A percentile compares a stretch with the other conserved stretches of the same genome.
Conservation (phyloP, 106 monocot species). For the Acanthochlamys bracteata region DNA sequence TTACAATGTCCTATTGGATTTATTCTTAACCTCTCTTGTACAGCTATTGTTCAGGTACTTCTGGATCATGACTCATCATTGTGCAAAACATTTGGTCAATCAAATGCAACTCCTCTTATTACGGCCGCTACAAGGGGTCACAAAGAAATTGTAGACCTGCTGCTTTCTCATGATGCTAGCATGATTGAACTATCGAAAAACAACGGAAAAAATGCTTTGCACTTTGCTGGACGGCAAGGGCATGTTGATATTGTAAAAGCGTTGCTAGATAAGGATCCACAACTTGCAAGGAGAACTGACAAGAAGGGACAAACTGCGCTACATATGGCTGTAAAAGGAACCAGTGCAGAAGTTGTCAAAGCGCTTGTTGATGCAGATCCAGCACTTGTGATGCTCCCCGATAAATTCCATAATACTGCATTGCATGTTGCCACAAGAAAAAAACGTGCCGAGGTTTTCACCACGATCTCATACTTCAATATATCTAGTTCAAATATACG, state of each 20-base stretch:
- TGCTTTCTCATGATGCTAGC: slow-evolving; percentile 23
- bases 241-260: slow-evolving; percentile 42
- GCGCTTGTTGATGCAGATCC: slow-evolving; percentile 41
- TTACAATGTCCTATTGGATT: neutral
- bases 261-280: slow-evolving; percentile 30
- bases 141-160: slow-evolving; percentile 25
- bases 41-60: slow-evolving; percentile 46
- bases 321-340: slow-evolving; percentile 52
- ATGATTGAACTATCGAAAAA: slow-evolving; percentile 27
- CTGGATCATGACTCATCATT: slow-evolving; percentile 36
- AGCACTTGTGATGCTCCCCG: slow-evolving; percentile 49
- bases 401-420: slow-evolving; percentile 31
- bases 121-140: slow-evolving; percentile 39
- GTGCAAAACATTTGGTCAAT: slow-evolving; percentile 37
- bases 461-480: no score
- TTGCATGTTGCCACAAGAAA: slow-evolving; percentile 47
- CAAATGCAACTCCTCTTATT: slow-evolving; percentile 44
- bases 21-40: slow-evolving; percentile 9
- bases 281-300: slow-evolving; percentile 43
- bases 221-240: slow-evolving; percentile 39
- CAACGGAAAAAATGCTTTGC: slow-evolving; percentile 47
- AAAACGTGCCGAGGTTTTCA: slow-evolving; percentile 48
- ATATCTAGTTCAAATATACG: no score
- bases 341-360: slow-evolving; percentile 28
- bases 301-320: slow-evolving; percentile 52